Base-by-base conservation (phyloP, 768 basidiomycete genomes). In the Panus rudis region DNA sequence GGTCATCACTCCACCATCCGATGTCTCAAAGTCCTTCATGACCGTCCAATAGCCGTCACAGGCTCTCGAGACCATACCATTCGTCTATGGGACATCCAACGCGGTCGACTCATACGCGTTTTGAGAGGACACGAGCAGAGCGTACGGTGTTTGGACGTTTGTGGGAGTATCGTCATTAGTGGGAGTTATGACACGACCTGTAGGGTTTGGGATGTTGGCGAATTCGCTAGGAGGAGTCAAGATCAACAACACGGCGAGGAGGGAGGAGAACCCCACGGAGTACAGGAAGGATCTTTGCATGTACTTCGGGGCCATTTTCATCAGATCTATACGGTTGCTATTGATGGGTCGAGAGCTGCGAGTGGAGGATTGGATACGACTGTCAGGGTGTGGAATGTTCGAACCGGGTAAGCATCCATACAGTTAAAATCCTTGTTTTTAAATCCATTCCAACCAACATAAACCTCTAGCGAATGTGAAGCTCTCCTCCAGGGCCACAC, bases 321-420 rank as follows among this genome's bases (percentile, higher is more conserved):
- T 54, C 87, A 92, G 64, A 84, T 96, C 8, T 97, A 97, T 57
- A 78, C 83, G 0, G 86, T 96, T 30, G 89, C 90, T 8, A 93
- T 92, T 51, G 90, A 94, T 53, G 92, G 93, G 0, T 64, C 78
- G 14, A 69, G 78, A 11, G 75, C 93, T 39, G 88, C 82, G 1
- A 88, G 88, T 5, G 93, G 92, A 4, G 84, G 84, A n/a, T 65
- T 94, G 49, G 93, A 97, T 54, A 92, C 90, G n/a, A 90, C 85
- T 1, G 87, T 96, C 3, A 71, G 92, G 3, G 76, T 97, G 0
- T 98, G 94, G 94, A 80, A 85, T 50, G 84, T 88, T 0, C 67
- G 72, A 8, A 82, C 84, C 30, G 93, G 93, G 91, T 92, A 57
- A 51, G 81, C 63, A n/a, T n/a, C n/a, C 21, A 17, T 7, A 19